These are phyloP conservation scores for Pseudozyma sp. DNA, from an alignment of 1,284 basidiomycete species.

Conservation along the genomic window DNA sequence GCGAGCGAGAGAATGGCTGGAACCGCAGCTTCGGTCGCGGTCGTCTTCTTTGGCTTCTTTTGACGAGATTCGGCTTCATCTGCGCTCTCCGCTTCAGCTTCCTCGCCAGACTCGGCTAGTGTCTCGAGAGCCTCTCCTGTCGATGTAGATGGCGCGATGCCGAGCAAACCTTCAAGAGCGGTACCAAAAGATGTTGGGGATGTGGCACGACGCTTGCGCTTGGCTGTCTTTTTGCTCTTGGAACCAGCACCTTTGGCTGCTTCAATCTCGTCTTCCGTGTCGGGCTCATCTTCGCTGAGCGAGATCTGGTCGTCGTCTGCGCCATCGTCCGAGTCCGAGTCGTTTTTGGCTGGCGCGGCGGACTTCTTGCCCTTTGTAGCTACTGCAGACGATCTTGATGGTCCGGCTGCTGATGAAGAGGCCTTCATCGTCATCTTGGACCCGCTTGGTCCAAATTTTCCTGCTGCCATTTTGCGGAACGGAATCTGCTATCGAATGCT, in stretches of 20 bases:
- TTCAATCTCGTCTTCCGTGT: slow-evolving; percentile 61
- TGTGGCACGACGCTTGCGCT: slow-evolving; percentile 64
- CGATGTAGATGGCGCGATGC: slow-evolving; percentile 30
- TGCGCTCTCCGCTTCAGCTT: slow-evolving; percentile 10
- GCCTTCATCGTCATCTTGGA: slow-evolving; percentile 52
- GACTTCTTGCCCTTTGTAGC: slow-evolving; percentile 24
- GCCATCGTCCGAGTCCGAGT: slow-evolving; percentile 27
- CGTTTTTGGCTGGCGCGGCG: slow-evolving; percentile 7
- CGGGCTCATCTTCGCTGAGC: slow-evolving; percentile 39
- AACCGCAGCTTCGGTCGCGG: slow-evolving; percentile 9
- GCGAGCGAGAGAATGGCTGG: slow-evolving; percentile 65
- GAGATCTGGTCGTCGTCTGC: slow-evolving; percentile 34
- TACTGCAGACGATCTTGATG: slow-evolving; percentile 10
- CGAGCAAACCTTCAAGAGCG: slow-evolving; percentile 59
- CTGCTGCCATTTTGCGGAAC: slow-evolving; percentile 27
- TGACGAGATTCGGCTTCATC: not conserved
- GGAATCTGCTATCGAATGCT: not conserved
- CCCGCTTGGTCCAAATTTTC: slow-evolving; percentile 31
- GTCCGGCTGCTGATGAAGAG: slow-evolving; percentile 13
- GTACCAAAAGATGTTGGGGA: slow-evolving; percentile 64
- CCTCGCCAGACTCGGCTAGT: slow-evolving; percentile 15
- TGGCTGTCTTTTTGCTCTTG: slow-evolving; percentile 62
- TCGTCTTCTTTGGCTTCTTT: slow-evolving; percentile 13
- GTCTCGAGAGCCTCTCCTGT: slow-evolving; percentile 21
- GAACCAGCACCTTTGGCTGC: slow-evolving; percentile 46